Evolutionary conservation across 2,329 filamentous ascomycete genomes (phyloP).

Genomic region (Fusarium acutatum): DNA sequence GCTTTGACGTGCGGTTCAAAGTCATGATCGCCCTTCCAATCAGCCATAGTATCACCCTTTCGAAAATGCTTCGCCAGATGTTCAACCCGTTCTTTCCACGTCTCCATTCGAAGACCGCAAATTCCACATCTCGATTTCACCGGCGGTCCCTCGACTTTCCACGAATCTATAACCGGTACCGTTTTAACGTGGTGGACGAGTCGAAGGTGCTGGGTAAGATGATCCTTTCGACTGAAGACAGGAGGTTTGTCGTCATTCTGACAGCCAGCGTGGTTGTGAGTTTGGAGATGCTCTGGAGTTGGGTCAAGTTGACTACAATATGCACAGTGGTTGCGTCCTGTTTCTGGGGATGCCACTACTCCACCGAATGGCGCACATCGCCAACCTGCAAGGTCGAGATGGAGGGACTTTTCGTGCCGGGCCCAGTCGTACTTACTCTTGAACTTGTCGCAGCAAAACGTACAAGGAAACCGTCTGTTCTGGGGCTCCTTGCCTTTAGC

Average conservation of each 20-base stretch:
- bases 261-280: conserved; percentile 33
- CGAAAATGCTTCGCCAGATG: conserved; percentile 43
- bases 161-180: conserved; percentile 50
- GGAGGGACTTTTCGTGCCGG: conserved; percentile 32
- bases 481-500: neutral
- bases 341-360: conserved; percentile 20
- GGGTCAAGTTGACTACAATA: conserved; percentile 40
- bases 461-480: conserved; percentile 30
- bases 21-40: conserved; percentile 42
- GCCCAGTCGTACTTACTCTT: conserved; percentile 41
- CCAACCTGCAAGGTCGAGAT: conserved; percentile 35
- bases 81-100: conserved; percentile 42
- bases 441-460: conserved; percentile 37
- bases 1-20: conserved; percentile 37
- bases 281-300: conserved; percentile 33
- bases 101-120: conserved; percentile 35
- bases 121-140: conserved; percentile 45
- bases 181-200: conserved; percentile 47
- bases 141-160: conserved; percentile 38
- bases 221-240: conserved; percentile 44
- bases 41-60: conserved; percentile 39
- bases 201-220: conserved; percentile 44
- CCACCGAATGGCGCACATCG: conserved; percentile 36
- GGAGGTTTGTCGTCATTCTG: conserved; percentile 4
- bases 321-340: conserved; percentile 35